Evolutionary conservation across 116 monocot species (phyloP).

Genomic region (Zostera marina): DNA sequence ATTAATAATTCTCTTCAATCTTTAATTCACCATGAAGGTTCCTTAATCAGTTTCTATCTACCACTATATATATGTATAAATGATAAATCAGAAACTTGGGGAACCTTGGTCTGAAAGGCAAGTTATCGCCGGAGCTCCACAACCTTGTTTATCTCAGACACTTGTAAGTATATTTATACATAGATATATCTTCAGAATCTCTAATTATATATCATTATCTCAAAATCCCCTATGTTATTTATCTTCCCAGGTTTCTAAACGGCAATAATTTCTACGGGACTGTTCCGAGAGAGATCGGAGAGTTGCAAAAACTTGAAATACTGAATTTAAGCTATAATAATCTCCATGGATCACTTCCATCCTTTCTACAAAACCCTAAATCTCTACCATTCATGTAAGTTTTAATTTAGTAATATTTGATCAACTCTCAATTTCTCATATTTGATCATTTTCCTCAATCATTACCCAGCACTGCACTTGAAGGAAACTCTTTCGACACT

Average conservation of each 20-base stretch:
- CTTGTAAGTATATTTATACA: no score
- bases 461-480: no score
- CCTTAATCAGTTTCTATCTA: no score
- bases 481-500: no score
- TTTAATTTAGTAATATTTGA: no score
- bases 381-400: constrained; percentile 28
- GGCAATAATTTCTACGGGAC: constrained; percentile 43
- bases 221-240: neutral
- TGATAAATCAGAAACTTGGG: constrained; percentile 30
- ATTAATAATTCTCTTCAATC: neutral
- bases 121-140: constrained; percentile 22
- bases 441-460: no score
- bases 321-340: constrained; percentile 39
- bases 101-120: constrained; percentile 31
- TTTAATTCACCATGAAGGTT: neutral
- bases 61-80: no score
- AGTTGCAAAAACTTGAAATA: constrained; percentile 23
- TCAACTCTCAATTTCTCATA: no score
- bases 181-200: no score
- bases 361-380: constrained; percentile 9
- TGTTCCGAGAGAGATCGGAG: constrained; percentile 29
- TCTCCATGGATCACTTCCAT: constrained; percentile 29
- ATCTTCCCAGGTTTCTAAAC: constrained; percentile 20
- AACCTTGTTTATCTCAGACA: constrained; percentile 22
- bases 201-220: no score